phyloP scores from a whole-genome alignment of 192 early-diverging fungal genomes.

The Chytriomyces sp. region DNA sequence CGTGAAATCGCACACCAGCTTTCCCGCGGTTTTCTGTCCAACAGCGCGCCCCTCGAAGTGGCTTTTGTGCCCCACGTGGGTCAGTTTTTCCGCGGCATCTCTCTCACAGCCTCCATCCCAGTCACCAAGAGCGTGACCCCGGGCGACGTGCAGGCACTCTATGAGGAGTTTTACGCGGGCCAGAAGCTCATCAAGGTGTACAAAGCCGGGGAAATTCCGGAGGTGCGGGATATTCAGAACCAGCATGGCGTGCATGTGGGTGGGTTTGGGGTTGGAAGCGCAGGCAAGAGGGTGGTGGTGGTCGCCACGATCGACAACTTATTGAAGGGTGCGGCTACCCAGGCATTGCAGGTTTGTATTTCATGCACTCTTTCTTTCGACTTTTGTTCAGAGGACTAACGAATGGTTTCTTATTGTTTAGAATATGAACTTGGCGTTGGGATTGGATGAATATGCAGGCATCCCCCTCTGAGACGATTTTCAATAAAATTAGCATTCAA shows the following conservation, averaged over 20 bases:
- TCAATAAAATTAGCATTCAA: no score
- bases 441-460: constrained; percentile 86
- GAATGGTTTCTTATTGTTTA: constrained; percentile 35
- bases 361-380: neutral
- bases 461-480: constrained; percentile 74
- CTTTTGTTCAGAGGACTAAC: neutral
- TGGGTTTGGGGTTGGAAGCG: constrained; percentile 82
- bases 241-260: constrained; percentile 90
- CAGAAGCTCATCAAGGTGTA: constrained; percentile 85
- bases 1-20: constrained; percentile 82
- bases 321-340: constrained; percentile 98
- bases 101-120: constrained; percentile 86
- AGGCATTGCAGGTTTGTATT: constrained; percentile 78
- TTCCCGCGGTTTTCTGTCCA: neutral
- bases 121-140: constrained; percentile 72
- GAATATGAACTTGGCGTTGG: constrained; percentile 93
- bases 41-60: constrained; percentile 38
- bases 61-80: constrained; percentile 92
- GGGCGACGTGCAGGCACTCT: constrained; percentile 72
- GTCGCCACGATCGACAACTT: constrained; percentile 95
- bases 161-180: constrained; percentile 67
- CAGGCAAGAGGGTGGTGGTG: constrained; percentile 79
- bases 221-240: constrained; percentile 87
- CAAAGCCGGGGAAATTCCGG: constrained; percentile 66
- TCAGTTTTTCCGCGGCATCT: constrained; percentile 91